Percentiles rank a stretch among this genome's conserved stretches.
These are phyloP conservation scores for Dichomitus squalens DNA, from an alignment of 1,284 basidiomycete species.

Conservation along the genomic window DNA sequence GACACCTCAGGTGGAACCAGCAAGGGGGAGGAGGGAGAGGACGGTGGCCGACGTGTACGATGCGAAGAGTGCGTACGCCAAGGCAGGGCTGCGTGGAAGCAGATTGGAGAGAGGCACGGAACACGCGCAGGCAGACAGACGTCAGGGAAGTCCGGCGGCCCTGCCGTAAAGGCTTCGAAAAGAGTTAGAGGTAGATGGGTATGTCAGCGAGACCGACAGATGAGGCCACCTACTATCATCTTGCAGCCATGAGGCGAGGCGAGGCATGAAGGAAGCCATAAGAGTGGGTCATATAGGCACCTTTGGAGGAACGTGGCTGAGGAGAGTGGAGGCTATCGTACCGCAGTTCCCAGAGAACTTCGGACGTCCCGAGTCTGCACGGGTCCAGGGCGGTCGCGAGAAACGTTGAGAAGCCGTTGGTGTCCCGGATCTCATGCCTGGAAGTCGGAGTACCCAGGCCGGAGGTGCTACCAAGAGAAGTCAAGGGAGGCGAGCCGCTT, in stretches of 20 bases:
- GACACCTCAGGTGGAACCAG: background rate
- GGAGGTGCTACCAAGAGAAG: too few relatives aligned
- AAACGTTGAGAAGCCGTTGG: too few relatives aligned
- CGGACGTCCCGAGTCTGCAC: too few relatives aligned
- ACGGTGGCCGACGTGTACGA: too few relatives aligned
- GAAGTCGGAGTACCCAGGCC: too few relatives aligned
- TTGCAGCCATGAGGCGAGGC: background rate
- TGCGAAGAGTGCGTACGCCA: background rate
- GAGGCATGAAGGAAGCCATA: background rate
- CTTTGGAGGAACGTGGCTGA: background rate
- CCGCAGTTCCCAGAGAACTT: too few relatives aligned
- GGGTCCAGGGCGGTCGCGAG: too few relatives aligned
- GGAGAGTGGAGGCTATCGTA: too few relatives aligned
- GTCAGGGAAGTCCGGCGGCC: background rate
- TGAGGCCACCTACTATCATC: too few relatives aligned
- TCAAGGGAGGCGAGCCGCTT: background rate
- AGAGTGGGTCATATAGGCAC: background rate
- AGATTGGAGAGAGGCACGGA: background rate
- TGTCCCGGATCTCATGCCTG: too few relatives aligned
- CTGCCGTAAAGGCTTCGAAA: background rate
- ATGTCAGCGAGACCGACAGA: too few relatives aligned
- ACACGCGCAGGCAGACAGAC: slow-evolving; percentile 1
- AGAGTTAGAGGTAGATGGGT: too few relatives aligned
- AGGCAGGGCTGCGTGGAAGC: background rate
- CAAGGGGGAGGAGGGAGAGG: background rate